These are phyloP conservation scores for Metschnikowia arizonensis DNA, from an alignment of 805 yeast species.

Conservation along the genomic window DNA sequence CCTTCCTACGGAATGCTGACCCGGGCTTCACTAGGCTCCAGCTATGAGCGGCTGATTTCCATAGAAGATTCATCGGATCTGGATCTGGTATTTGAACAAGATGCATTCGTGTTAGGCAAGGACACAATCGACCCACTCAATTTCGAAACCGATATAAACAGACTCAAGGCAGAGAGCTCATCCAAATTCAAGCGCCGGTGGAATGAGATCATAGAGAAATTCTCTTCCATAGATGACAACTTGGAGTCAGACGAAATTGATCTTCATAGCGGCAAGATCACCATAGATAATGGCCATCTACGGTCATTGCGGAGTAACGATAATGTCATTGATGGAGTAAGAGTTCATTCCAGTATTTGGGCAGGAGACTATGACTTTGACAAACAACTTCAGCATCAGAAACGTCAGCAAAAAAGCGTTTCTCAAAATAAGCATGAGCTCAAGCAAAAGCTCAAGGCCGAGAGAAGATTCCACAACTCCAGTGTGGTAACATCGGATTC, in stretches of 20 bases:
- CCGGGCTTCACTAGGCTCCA: slow-evolving; percentile 7
- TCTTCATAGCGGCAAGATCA: slow-evolving; percentile 56
- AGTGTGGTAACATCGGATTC: slow-evolving; percentile 9
- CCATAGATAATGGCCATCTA: slow-evolving; percentile 68
- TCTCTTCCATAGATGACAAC: slow-evolving; percentile 43
- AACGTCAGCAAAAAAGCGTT: slow-evolving; percentile 10
- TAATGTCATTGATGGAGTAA: slow-evolving; percentile 9
- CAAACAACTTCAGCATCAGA: slow-evolving; percentile 14
- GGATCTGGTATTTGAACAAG: slow-evolving; percentile 1
- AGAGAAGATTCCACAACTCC: slow-evolving; percentile 14
- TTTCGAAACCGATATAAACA: slow-evolving; percentile 20
- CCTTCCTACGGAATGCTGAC: slow-evolving; percentile 1
- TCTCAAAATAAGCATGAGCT: slow-evolving; percentile 17
- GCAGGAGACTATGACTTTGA: slow-evolving; percentile 30
- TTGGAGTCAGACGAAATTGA: slow-evolving; percentile 65
- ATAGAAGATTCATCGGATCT: slow-evolving; percentile 19
- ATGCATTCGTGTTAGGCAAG: slow-evolving; percentile 12
- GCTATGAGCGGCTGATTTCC: slow-evolving; percentile 21
- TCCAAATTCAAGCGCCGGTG: slow-evolving; percentile 30
- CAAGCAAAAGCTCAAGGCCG: slow-evolving; percentile 10
- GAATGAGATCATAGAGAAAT: slow-evolving; percentile 51
- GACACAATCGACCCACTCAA: slow-evolving; percentile 12
- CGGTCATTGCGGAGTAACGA: slow-evolving; percentile 34
- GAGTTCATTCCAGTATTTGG: slow-evolving; percentile 35
- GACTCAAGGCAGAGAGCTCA: slow-evolving; percentile 28